A percentile compares a stretch with the other conserved stretches of the same genome.
Evolutionary conservation across 2,329 filamentous ascomycete genomes (phyloP).

Genomic region (Pseudohalonectria lignicola): DNA sequence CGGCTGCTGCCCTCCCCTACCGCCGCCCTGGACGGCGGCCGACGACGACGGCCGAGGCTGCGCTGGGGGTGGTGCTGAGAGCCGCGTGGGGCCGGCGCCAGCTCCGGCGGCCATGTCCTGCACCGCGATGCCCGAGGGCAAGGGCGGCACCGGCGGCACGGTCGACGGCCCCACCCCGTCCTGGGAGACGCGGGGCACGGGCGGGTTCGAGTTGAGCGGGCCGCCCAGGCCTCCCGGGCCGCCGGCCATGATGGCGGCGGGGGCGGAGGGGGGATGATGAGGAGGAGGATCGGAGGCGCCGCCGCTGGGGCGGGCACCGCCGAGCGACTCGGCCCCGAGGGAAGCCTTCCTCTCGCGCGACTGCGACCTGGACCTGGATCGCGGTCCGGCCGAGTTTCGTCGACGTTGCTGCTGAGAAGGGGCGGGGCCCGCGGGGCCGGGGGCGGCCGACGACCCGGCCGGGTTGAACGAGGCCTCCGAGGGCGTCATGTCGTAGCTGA

Average conservation of each 20-base stretch:
- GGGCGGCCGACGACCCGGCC: no score
- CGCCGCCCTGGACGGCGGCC: constrained; percentile 1
- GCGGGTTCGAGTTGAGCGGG: constrained; percentile 31
- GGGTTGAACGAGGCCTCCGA: constrained; percentile 53
- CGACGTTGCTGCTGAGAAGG: no score
- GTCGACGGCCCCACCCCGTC: constrained; percentile 20
- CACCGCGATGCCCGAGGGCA: constrained; percentile 24
- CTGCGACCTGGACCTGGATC: constrained; percentile 4
- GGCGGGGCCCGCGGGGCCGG: no score
- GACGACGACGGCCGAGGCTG: background rate
- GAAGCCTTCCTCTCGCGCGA: constrained; percentile 3
- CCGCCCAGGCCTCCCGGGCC: no score
- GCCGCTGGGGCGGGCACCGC: background rate
- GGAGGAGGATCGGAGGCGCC: no score
- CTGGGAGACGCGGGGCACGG: constrained; percentile 9
- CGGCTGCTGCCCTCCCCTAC: background rate
- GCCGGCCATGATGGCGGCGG: no score
- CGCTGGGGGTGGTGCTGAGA: no score
- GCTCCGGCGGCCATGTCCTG: constrained; percentile 8
- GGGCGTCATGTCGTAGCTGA: constrained; percentile 57
- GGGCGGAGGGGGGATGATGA: no score
- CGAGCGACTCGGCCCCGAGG: constrained; percentile 10
- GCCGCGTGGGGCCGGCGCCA: constrained; percentile 4
- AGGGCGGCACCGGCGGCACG: constrained; percentile 45
- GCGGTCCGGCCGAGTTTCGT: background rate